phyloP scores from a whole-genome alignment of 441 rosid species.

The Mallotus repandus region DNA sequence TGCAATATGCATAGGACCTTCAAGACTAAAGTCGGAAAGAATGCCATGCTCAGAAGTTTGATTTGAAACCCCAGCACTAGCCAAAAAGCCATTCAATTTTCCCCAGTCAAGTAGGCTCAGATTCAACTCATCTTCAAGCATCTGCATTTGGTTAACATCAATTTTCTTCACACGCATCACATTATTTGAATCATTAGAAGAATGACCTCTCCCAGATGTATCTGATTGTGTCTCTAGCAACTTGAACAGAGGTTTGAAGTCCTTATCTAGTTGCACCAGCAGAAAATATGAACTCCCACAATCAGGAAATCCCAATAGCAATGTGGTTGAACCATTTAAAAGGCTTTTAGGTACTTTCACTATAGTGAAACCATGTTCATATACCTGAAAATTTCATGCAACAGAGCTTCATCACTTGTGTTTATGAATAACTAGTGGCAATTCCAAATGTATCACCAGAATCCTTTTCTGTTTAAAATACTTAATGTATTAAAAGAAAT shows the following conservation, averaged over 20 bases:
- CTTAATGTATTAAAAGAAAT: constrained; percentile 1
- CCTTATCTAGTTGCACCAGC: constrained; percentile 89
- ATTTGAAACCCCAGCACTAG: constrained; percentile 44
- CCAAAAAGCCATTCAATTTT: constrained; percentile 47
- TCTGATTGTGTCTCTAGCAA: constrained; percentile 66
- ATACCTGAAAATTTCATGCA: constrained; percentile 59
- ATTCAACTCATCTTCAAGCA: constrained; percentile 82
- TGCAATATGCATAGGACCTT: constrained; percentile 49
- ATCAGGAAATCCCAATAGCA: constrained; percentile 93
- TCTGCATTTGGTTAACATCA: constrained; percentile 79
- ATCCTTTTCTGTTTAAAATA: background rate
- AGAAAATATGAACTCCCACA: constrained; percentile 84
- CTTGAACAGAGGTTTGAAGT: constrained; percentile 85
- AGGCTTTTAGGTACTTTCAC: constrained; percentile 73
- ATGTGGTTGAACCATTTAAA: constrained; percentile 51
- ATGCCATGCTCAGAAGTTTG: constrained; percentile 54
- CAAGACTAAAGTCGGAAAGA: constrained; percentile 56
- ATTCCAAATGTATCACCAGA: background rate
- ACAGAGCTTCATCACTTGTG: constrained; percentile 22
- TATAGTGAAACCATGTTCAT: constrained; percentile 68
- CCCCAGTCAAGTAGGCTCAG: constrained; percentile 58
- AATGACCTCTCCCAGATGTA: constrained; percentile 51
- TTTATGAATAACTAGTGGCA: constrained; percentile 7
- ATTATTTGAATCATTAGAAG: constrained; percentile 52
- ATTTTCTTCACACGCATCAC: constrained; percentile 64